phyloP scores from a whole-genome alignment of 768 basidiomycete genomes.

The Paxillus ammoniavirescens region DNA sequence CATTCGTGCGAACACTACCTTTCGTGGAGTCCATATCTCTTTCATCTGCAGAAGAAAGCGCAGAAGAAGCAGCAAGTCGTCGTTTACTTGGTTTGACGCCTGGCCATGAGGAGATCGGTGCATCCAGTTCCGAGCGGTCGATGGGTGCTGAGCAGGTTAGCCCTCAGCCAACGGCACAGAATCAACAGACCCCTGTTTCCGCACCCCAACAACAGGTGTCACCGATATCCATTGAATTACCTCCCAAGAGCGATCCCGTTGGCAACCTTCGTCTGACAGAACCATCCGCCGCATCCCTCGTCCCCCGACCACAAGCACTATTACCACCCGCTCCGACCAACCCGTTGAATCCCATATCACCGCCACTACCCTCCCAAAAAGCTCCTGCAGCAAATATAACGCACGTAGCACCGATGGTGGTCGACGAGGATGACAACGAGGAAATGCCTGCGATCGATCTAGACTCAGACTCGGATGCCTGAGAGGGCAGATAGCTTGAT shows the following conservation, averaged over 20 bases:
- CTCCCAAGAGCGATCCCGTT: neutral
- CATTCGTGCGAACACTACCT: constrained; percentile 66
- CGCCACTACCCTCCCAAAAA: constrained; percentile 1
- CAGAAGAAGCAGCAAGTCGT: constrained; percentile 56
- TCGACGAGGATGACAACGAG: constrained; percentile 59
- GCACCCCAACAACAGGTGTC: neutral
- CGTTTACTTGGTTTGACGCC: constrained; percentile 38
- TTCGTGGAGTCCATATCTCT: constrained; percentile 60
- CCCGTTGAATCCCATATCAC: neutral
- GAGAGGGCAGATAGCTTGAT: neutral
- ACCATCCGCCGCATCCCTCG: neutral
- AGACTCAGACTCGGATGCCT: constrained; percentile 71
- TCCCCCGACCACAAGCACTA: neutral
- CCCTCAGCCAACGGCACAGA: neutral
- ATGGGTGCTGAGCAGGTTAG: neutral
- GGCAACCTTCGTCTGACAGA: neutral
- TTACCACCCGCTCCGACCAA: neutral
- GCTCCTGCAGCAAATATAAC: neutral
- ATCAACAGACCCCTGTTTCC: neutral
- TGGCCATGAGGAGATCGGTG: constrained; percentile 1
- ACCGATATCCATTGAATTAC: neutral
- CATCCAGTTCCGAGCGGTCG: neutral
- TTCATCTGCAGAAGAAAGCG: constrained; percentile 59
- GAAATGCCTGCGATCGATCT: constrained; percentile 78
- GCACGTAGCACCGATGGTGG: constrained; percentile 9